Conservation (phyloP, 2,329 filamentous ascomycete genomes). For the Aspergillus sp. region DNA sequence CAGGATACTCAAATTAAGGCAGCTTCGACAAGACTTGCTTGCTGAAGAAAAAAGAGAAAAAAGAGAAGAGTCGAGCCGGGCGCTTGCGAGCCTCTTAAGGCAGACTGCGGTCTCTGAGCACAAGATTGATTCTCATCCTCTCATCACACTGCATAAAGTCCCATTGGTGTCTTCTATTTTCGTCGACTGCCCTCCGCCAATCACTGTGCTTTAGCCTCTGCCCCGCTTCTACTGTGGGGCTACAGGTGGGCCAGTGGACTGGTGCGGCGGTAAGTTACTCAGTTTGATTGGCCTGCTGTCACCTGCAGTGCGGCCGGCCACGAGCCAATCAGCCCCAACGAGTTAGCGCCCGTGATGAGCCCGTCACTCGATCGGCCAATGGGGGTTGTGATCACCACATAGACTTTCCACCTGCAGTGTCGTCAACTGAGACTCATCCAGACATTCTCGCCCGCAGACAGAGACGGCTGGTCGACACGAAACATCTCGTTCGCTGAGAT, state of each 20-base stretch:
- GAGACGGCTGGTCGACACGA: no score
- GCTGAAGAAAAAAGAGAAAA: slow-evolving; percentile 59
- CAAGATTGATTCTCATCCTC: slow-evolving; percentile 7
- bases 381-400: background rate
- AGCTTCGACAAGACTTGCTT: slow-evolving; percentile 52
- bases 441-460: no score
- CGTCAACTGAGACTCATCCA: no score
- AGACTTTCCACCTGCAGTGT: background rate
- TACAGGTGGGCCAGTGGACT: background rate
- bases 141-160: slow-evolving; percentile 12
- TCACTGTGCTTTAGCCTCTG: background rate
- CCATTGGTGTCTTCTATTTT: slow-evolving; percentile 6
- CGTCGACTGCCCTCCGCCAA: background rate
- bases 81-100: slow-evolving; percentile 22
- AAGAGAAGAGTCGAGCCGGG: slow-evolving; percentile 17
- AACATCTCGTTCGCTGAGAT: no score
- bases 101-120: background rate
- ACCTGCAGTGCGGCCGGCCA: slow-evolving; percentile 1
- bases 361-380: slow-evolving; percentile 2
- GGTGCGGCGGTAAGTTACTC: slow-evolving; percentile 11
- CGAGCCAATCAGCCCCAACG: slow-evolving; percentile 16
- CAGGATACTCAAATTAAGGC: slow-evolving; percentile 46
- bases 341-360: slow-evolving; percentile 23
- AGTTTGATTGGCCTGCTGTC: slow-evolving; percentile 3
- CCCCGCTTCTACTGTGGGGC: background rate